These are phyloP conservation scores for Tulasnella sp. DNA, from an alignment of 768 basidiomycete species.

Conservation along the genomic window DNA sequence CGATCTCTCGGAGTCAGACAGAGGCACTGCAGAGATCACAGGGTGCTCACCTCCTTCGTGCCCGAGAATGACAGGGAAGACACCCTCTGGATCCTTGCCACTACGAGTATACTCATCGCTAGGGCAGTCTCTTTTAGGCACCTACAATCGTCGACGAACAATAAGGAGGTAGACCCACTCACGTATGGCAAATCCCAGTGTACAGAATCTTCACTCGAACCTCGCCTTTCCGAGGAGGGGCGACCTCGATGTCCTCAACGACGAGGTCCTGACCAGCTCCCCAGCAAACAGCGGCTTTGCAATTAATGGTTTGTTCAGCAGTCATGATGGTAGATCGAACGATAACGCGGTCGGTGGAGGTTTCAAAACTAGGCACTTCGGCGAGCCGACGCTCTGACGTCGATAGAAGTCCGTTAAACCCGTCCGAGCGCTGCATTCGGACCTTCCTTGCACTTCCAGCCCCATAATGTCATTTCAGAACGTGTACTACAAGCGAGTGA, in stretches of 20 bases:
- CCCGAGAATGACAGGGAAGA: slow-evolving; percentile 88
- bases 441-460: neutral
- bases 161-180: slow-evolving; percentile 12
- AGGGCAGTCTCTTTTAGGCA: neutral
- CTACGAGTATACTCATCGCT: slow-evolving; percentile 91
- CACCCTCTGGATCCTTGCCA: slow-evolving; percentile 90
- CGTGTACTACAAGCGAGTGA: slow-evolving; percentile 37
- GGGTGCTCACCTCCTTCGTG: slow-evolving; percentile 92
- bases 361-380: neutral
- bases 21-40: slow-evolving; percentile 28
- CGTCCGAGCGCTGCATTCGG: neutral
- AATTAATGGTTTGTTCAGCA: slow-evolving; percentile 45
- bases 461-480: slow-evolving; percentile 54
- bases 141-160: neutral
- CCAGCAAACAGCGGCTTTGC: slow-evolving; percentile 97
- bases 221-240: slow-evolving; percentile 82
- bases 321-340: neutral
- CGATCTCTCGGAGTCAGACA: neutral
- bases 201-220: slow-evolving; percentile 88
- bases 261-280: slow-evolving; percentile 77
- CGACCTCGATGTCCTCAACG: slow-evolving; percentile 89
- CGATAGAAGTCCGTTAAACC: neutral
- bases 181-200: slow-evolving; percentile 95
- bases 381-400: neutral
- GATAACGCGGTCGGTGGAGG: neutral